Evolutionary conservation across 495 filamentous ascomycete genomes (phyloP).

Genomic region (Cudoniella acicularis): DNA sequence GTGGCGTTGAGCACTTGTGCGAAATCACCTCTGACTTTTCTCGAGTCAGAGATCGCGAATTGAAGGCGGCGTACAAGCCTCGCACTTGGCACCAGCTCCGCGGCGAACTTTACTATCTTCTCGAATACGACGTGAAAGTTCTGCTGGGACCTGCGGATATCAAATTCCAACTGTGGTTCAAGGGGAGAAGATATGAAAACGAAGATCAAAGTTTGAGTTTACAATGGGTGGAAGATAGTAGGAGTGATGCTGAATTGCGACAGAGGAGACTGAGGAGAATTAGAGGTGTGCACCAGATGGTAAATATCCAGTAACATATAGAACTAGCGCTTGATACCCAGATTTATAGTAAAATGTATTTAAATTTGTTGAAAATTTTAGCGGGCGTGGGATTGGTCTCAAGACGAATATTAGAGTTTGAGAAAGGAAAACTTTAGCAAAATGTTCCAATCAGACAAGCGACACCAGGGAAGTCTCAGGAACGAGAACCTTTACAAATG

Average conservation of each 20-base stretch:
- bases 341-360: not conserved
- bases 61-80: not conserved
- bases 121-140: not conserved
- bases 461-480: no score
- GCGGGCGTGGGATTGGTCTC: no score
- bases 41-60: not conserved
- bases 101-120: slow-evolving; percentile 1
- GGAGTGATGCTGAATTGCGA: not conserved
- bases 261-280: not conserved
- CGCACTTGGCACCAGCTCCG: not conserved
- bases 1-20: not conserved
- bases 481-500: no score
- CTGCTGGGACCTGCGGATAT: not conserved
- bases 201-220: not conserved
- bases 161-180: not conserved
- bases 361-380: no score
- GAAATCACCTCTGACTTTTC: not conserved
- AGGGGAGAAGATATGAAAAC: not conserved
- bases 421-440: no score
- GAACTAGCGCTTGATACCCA: not conserved
- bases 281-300: not conserved
- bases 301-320: not conserved
- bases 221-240: not conserved
- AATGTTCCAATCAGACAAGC: no score
- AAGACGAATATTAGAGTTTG: no score